phyloP scores from a whole-genome alignment of 2,329 filamentous ascomycete genomes.

The Cladophialophora chaetospira region DNA sequence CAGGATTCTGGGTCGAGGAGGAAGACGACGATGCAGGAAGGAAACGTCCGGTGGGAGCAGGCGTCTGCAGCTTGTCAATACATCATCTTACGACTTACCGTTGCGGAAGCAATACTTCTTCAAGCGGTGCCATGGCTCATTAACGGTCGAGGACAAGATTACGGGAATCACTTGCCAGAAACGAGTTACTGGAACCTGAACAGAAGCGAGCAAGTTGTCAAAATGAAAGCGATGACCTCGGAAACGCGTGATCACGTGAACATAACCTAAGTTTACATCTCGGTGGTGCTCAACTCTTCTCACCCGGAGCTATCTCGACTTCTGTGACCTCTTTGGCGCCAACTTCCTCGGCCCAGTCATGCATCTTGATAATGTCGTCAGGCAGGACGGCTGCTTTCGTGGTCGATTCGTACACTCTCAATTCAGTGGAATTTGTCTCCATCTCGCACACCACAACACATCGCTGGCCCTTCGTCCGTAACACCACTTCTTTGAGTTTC shows the following conservation, averaged over 20 bases:
- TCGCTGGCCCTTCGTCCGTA: not conserved
- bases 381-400: not conserved
- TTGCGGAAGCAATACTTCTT: slow-evolving; percentile 14
- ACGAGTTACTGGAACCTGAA: too few relatives aligned
- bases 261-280: too few relatives aligned
- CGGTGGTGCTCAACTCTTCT: slow-evolving; percentile 69
- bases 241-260: too few relatives aligned
- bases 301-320: slow-evolving; percentile 55
- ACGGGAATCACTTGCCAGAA: slow-evolving; percentile 77
- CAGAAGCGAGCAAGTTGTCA: too few relatives aligned
- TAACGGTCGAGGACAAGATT: slow-evolving; percentile 49
- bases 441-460: not conserved
- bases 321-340: not conserved
- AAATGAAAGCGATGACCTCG: too few relatives aligned
- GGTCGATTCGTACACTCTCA: not conserved
- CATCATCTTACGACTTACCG: slow-evolving; percentile 6
- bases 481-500: not conserved
- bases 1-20: slow-evolving; percentile 16
- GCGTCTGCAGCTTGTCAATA: slow-evolving; percentile 22
- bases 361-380: not conserved
- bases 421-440: not conserved
- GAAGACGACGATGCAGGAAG: slow-evolving; percentile 19
- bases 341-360: not conserved
- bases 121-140: slow-evolving; percentile 11
- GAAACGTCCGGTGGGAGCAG: slow-evolving; percentile 24